A percentile compares a stretch with the other conserved stretches of the same genome.
These are phyloP conservation scores for Lojkania enalia DNA, from an alignment of 2,329 filamentous ascomycete genomes.

Conservation along the genomic window DNA sequence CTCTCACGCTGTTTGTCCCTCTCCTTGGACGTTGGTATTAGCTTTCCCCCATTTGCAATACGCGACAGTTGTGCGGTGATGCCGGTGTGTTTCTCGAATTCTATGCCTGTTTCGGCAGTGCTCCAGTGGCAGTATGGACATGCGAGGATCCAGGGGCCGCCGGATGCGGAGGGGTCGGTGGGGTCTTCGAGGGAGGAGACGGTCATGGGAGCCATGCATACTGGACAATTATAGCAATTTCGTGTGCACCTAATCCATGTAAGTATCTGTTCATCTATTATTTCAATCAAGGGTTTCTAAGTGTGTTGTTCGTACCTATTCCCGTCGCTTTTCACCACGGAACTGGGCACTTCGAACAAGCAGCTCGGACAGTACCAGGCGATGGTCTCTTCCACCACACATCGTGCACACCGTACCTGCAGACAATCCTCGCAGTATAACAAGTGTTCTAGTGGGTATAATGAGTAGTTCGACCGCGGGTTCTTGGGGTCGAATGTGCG, in stretches of 20 bases:
- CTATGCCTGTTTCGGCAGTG: conserved; percentile 83
- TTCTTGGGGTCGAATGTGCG: conserved; percentile 83
- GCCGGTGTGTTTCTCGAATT: conserved; percentile 86
- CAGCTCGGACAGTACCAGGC: conserved; percentile 96
- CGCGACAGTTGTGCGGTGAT: conserved; percentile 80
- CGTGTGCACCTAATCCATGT: conserved; percentile 85
- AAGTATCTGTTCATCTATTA: too few relatives aligned
- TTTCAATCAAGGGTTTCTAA: background rate
- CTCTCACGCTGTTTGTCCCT: conserved; percentile 45
- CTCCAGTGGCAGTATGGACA: conserved; percentile 95
- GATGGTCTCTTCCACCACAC: conserved; percentile 89
- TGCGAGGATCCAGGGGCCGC: conserved; percentile 73
- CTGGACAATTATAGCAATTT: conserved; percentile 93
- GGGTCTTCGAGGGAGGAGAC: conserved; percentile 69
- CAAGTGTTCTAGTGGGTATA: conserved; percentile 91
- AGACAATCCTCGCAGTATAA: conserved; percentile 98
- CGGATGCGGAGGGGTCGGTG: conserved; percentile 25
- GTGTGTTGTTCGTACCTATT: conserved; percentile 68
- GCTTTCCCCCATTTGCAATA: conserved; percentile 58
- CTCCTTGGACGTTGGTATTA: conserved; percentile 46
- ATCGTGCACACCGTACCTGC: conserved; percentile 90
- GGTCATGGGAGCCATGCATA: conserved; percentile 79
- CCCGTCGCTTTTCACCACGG: conserved; percentile 87
- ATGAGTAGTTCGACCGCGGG: conserved; percentile 82
- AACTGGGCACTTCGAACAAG: conserved; percentile 93